phyloP scores from a whole-genome alignment of 2,329 filamentous ascomycete genomes.

The Fusarium pilosicola region DNA sequence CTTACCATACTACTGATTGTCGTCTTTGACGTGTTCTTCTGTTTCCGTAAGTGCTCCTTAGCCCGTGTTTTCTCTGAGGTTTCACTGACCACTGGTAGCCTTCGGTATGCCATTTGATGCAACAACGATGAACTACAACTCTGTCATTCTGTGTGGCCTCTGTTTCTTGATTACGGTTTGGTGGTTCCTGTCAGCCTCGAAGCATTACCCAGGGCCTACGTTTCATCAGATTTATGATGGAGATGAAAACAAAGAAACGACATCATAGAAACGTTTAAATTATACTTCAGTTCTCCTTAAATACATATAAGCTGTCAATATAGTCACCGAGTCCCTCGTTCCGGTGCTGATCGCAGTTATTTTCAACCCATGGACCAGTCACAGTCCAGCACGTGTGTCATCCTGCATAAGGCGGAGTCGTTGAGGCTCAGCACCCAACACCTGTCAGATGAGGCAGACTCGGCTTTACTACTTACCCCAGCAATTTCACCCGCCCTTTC shows the following conservation, averaged over 20 bases:
- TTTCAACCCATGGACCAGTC: background rate
- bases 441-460: background rate
- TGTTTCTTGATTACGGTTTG: slow-evolving; percentile 29
- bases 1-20: slow-evolving; percentile 32
- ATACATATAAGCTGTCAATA: background rate
- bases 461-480: background rate
- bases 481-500: accelerated
- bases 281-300: accelerated
- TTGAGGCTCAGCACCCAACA: background rate
- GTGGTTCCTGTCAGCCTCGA: slow-evolving; percentile 37
- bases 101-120: slow-evolving; percentile 36
- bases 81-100: slow-evolving; percentile 20
- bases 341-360: accelerated
- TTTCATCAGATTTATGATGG: slow-evolving; percentile 4
- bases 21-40: slow-evolving; percentile 41
- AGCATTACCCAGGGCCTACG: slow-evolving; percentile 33
- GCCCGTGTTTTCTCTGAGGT: accelerated
- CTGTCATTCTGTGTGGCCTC: slow-evolving; percentile 32
- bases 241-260: background rate
- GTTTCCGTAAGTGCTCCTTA: slow-evolving; percentile 37
- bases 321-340: accelerated
- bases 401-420: background rate
- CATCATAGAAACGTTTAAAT: accelerated
- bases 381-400: background rate
- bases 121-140: slow-evolving; percentile 43